Evolutionary conservation across 2,329 filamentous ascomycete species (phyloP).

Genomic region (Phyllosticta citribraziliensis): DNA sequence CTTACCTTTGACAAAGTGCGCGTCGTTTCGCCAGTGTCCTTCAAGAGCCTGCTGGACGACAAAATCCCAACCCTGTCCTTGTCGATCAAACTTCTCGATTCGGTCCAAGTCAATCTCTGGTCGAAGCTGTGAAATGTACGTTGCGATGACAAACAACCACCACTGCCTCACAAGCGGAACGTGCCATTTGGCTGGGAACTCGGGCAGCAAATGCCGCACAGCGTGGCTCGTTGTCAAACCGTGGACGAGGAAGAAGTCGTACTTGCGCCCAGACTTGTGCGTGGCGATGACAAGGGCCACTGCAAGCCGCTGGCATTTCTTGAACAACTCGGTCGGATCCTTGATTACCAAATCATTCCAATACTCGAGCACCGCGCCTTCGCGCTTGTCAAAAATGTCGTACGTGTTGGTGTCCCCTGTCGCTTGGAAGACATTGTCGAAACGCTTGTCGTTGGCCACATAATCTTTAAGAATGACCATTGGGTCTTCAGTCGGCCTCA

Average conservation of each 20-base stretch:
- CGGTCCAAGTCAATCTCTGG: constrained; percentile 60
- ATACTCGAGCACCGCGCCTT: constrained; percentile 67
- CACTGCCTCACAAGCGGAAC: constrained; percentile 69
- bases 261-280: constrained; percentile 37
- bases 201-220: constrained; percentile 70
- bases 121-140: constrained; percentile 67
- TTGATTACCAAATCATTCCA: constrained; percentile 75
- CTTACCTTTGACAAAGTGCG: constrained; percentile 71
- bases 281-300: constrained; percentile 53
- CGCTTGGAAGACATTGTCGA: constrained; percentile 55
- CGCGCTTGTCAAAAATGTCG: constrained; percentile 56
- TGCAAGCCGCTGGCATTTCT: constrained; percentile 52
- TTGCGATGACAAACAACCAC: constrained; percentile 73
- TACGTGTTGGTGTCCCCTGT: constrained; percentile 55
- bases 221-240: constrained; percentile 80
- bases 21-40: constrained; percentile 58
- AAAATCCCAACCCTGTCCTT: constrained; percentile 64
- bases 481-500: constrained; percentile 47
- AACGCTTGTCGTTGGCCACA: constrained; percentile 57
- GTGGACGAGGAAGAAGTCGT: constrained; percentile 78
- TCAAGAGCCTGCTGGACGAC: constrained; percentile 62
- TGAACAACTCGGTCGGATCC: constrained; percentile 54
- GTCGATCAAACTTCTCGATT: constrained; percentile 50
- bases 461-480: constrained; percentile 60
- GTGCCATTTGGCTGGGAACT: constrained; percentile 67